Evolutionary conservation across 805 yeast genomes (phyloP), one percentile per base, ranked within the genome.

Genomic region (Lipomyces chichibuensis): DNA sequence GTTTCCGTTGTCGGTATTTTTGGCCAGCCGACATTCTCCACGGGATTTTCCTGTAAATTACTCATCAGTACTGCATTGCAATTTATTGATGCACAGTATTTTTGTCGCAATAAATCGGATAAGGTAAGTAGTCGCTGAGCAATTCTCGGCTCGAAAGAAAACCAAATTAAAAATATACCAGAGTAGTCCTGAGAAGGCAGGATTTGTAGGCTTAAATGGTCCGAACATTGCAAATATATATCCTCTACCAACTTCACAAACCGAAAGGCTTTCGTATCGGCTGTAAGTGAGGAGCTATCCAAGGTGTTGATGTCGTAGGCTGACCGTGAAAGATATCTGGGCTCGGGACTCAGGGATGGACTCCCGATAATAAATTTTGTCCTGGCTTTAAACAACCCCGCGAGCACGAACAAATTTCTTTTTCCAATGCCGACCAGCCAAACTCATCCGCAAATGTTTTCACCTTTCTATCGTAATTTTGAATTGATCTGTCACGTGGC

Each of bases 11-110:
- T 76, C 98, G 84, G 67, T 84, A 84, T 78, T 95, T 95, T 76
- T 92, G 97, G 13, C 84, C 86, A 46, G 83, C 80, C 2, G 97
- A 90, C 84, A 94, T 81, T 69, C 91, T 84, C 85, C 91, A 88
- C 67, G 94, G 90, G 61, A 82, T 83, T 77, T 89, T 90, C 90
- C 88, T 84, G 62, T 75, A 62, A 11, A 37, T 37, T 37, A n/a
- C 11, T 65, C 17, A 59, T 65, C 59, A 54, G 29, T 46, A 49
- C n/a, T 29, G 25, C n/a, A 2, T 4, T 51, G 54, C 23, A 17
- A 51, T n/a, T 27, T 27, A 27, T 27, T 27, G 29, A 27, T 27
- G 29, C 29, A 27, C 4, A 27, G 29, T 27, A 27, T 27, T 29
- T 29, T 5, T 29, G 4, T 4, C 7, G 32, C 32, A 29, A 29